Percentiles rank a stretch among this genome's conserved stretches.
phyloP scores from a whole-genome alignment of 2,329 filamentous ascomycete genomes.

The Metarhizium robertsii region DNA sequence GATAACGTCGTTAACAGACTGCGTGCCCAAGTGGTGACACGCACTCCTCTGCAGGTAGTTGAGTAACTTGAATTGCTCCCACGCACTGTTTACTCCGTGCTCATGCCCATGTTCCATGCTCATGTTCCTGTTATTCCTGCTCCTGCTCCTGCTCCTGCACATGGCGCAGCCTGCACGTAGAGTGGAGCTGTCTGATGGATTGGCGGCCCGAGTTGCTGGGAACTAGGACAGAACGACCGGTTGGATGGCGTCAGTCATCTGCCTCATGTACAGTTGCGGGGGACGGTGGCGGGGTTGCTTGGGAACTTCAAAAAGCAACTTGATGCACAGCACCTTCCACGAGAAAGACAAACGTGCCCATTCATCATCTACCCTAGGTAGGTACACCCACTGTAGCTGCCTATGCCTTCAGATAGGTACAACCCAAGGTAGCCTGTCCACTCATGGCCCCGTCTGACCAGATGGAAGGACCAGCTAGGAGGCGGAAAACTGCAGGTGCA shows the following conservation, averaged over 20 bases:
- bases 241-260: neutral
- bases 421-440: too few relatives aligned
- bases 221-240: neutral
- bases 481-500: slow-evolving; percentile 1
- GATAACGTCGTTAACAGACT: too few relatives aligned
- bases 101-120: neutral
- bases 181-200: neutral
- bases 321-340: neutral
- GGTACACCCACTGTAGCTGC: neutral
- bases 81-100: neutral
- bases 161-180: neutral
- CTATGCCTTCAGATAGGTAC: too few relatives aligned
- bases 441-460: neutral
- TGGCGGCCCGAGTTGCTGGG: slow-evolving; percentile 1
- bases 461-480: neutral
- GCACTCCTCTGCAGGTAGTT: neutral
- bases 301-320: neutral
- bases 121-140: neutral
- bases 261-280: neutral
- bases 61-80: too few relatives aligned
- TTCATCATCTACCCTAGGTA: neutral
- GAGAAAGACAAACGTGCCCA: neutral
- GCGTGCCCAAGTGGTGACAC: neutral
- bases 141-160: neutral
- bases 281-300: neutral